These are phyloP conservation scores for Pythium chondricola DNA, from an alignment of 352 stramenopile genomes.

Conservation along the genomic window DNA sequence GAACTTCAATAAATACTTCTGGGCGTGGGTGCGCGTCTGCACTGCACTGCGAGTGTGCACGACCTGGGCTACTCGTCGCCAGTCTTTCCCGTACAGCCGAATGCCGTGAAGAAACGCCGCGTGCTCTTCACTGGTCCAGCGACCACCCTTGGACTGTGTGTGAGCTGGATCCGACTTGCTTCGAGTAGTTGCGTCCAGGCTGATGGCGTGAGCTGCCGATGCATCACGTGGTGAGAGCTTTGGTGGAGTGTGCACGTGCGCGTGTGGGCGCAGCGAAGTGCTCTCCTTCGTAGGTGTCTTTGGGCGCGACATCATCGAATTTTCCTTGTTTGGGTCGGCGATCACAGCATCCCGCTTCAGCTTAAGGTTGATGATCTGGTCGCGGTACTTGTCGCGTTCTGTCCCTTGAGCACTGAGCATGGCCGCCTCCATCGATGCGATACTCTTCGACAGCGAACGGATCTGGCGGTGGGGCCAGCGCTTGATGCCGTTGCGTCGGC, in stretches of 20 bases:
- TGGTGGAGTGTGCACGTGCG: constrained; percentile 5
- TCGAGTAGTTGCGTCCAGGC: neutral
- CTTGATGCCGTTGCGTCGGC: constrained; percentile 62
- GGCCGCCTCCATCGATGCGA: constrained; percentile 81
- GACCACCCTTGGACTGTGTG: constrained; percentile 61
- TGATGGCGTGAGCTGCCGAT: neutral
- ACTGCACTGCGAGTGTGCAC: constrained; percentile 81
- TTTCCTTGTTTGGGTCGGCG: constrained; percentile 82
- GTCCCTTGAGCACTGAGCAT: constrained; percentile 78
- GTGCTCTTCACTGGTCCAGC: constrained; percentile 87
- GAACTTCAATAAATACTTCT: constrained; percentile 93
- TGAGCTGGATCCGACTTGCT: neutral
- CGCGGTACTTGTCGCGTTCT: constrained; percentile 80
- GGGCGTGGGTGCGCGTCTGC: constrained; percentile 83
- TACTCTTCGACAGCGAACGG: constrained; percentile 82
- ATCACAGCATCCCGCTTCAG: constrained; percentile 85
- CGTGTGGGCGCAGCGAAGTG: constrained; percentile 4
- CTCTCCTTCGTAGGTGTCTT: constrained; percentile 34
- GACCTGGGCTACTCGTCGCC: constrained; percentile 75
- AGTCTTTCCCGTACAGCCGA: constrained; percentile 84
- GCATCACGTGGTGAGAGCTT: constrained; percentile 19
- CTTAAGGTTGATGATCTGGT: constrained; percentile 79
- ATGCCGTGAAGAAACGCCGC: constrained; percentile 83
- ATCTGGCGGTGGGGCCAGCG: constrained; percentile 66
- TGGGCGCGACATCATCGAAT: constrained; percentile 30